phyloP scores from a whole-genome alignment of 106 monocot genomes.

The Amphibolis antarctica region DNA sequence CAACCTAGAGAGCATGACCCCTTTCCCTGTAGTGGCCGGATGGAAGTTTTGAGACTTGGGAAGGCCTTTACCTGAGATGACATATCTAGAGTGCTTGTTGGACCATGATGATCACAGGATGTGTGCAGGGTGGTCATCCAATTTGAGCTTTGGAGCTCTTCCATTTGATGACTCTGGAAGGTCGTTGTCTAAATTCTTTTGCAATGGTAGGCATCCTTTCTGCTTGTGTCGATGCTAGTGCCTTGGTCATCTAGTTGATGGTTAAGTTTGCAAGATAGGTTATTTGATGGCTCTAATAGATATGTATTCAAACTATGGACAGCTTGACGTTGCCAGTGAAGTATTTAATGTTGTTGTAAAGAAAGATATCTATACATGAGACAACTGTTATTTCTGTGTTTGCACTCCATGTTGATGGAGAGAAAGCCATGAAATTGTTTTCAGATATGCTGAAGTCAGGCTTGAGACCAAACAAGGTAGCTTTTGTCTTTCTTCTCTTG shows the following conservation, averaged over 20 bases:
- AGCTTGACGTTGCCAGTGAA: constrained; percentile 5
- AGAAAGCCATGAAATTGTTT: constrained; percentile 25
- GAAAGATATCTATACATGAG: constrained; percentile 34
- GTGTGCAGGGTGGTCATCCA: constrained; percentile 11
- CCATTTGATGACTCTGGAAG: constrained; percentile 19
- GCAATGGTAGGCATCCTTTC: constrained; percentile 21
- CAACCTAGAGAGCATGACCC: too few species aligned
- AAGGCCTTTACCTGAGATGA: constrained; percentile 33
- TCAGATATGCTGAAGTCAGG: constrained; percentile 17
- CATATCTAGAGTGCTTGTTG: constrained; percentile 30
- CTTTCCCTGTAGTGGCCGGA: too few species aligned
- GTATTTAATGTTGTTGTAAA: constrained; percentile 10
- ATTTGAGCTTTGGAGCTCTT: constrained; percentile 16
- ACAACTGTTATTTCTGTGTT: constrained; percentile 42
- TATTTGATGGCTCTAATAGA: constrained; percentile 26
- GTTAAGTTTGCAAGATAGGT: constrained; percentile 13
- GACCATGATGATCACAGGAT: constrained; percentile 42
- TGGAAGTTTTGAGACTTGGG: constrained; percentile 15
- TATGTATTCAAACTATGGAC: constrained; percentile 46
- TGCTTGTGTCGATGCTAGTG: constrained; percentile 33
- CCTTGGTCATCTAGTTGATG: constrained; percentile 29
- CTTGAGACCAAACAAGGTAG: constrained; percentile 29
- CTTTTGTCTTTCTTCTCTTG: constrained; percentile 30
- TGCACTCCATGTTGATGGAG: constrained; percentile 22
- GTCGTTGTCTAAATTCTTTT: constrained; percentile 10